Percentiles rank a stretch among this genome's conserved stretches.
Evolutionary conservation across 805 yeast genomes (phyloP).

Genomic region (Yarrowia deformans): DNA sequence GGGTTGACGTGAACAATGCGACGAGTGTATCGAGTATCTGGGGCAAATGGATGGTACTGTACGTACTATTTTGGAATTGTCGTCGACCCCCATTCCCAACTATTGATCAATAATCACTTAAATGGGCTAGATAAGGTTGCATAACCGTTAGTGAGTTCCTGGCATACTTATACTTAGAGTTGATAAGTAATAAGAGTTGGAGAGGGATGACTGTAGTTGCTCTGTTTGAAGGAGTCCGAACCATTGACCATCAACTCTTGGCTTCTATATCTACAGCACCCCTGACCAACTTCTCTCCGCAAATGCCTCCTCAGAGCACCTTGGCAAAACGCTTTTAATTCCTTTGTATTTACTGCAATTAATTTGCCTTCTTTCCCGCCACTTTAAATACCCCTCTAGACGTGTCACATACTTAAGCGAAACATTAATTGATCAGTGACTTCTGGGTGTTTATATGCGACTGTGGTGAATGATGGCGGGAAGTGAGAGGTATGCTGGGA

Average conservation of each 20-base stretch:
- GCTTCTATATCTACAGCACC: neutral
- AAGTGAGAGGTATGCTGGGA: neutral
- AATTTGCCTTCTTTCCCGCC: neutral
- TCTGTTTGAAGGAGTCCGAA: too few species aligned
- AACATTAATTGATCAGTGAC: constrained; percentile 20
- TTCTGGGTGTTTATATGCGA: neutral
- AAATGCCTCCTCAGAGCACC: too few species aligned
- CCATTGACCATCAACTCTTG: neutral
- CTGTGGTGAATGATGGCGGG: too few species aligned
- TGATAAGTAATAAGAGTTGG: neutral
- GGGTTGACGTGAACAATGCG: too few species aligned
- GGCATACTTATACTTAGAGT: neutral
- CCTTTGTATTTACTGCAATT: neutral
- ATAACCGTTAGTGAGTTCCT: neutral
- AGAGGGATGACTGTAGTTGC: too few species aligned
- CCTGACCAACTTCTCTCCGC: neutral
- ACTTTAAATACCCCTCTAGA: neutral
- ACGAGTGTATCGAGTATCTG: too few species aligned
- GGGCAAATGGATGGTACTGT: too few species aligned
- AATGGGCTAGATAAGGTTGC: constrained; percentile 4
- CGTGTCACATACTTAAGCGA: constrained; percentile 1
- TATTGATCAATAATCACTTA: neutral
- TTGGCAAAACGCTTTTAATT: neutral
- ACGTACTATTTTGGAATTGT: too few species aligned
- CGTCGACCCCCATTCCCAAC: too few species aligned